These are phyloP conservation scores for Trichophyton mentagrophytes DNA, from an alignment of 2,329 filamentous ascomycete species.

Conservation along the genomic window DNA sequence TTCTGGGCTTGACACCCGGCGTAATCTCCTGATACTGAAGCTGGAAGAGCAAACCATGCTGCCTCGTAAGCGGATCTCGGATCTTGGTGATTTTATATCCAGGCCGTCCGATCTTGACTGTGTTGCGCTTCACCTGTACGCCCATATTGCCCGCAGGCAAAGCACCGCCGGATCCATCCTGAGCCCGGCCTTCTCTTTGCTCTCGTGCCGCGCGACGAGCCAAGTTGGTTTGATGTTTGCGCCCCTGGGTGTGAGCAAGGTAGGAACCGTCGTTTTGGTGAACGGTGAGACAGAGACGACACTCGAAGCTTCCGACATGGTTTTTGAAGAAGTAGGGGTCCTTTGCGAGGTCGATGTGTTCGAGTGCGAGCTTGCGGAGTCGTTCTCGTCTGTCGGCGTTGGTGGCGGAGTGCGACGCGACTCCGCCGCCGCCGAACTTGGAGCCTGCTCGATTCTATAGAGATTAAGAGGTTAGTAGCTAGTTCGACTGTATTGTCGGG, in stretches of 20 bases:
- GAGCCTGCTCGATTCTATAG: conserved; percentile 81
- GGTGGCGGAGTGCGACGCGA: conserved; percentile 82
- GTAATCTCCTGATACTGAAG: conserved; percentile 88
- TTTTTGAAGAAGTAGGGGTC: conserved; percentile 99
- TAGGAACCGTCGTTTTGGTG: conserved; percentile 99
- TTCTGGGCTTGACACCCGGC: conserved; percentile 60
- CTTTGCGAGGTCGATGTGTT: conserved; percentile 98
- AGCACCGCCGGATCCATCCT: conserved; percentile 39
- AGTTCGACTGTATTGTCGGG: not conserved
- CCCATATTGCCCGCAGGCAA: conserved; percentile 62
- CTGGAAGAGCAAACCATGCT: conserved; percentile 89
- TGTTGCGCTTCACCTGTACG: conserved; percentile 65
- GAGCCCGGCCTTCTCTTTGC: conserved; percentile 67
- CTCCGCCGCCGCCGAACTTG: conserved; percentile 94
- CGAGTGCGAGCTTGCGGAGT: conserved; percentile 91
- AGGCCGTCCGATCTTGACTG: conserved; percentile 88
- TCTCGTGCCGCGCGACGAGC: conserved; percentile 91
- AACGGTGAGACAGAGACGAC: conserved; percentile 87
- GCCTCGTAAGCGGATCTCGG: conserved; percentile 72
- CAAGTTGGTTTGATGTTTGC: conserved; percentile 98
- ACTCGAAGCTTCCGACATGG: conserved; percentile 96
- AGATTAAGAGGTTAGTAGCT: conserved; percentile 10
- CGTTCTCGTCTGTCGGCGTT: conserved; percentile 96
- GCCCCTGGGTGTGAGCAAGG: conserved; percentile 93
- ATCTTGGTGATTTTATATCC: conserved; percentile 98